These are phyloP conservation scores for Neopestalotiopsis clavispora DNA, from an alignment of 2,329 filamentous ascomycete genomes.

Conservation along the genomic window DNA sequence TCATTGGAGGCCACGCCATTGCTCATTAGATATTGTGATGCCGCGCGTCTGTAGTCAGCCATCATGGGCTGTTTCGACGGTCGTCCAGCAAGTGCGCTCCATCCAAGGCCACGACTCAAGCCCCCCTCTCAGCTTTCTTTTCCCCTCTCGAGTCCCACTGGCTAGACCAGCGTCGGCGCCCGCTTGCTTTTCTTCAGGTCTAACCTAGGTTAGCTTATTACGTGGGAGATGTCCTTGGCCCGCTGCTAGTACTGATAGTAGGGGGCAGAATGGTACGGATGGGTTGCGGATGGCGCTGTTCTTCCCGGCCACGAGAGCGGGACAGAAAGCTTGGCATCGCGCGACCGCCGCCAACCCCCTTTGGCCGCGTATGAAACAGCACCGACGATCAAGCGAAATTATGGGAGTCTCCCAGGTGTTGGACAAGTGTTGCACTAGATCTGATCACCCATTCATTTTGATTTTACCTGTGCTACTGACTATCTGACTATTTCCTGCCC, in stretches of 20 bases:
- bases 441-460: not conserved
- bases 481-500: not conserved
- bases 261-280: not conserved
- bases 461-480: not conserved
- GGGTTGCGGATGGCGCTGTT: not conserved
- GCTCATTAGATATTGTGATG: not conserved
- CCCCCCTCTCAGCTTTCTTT: not conserved
- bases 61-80: not conserved
- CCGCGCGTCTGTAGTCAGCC: conserved; percentile 4
- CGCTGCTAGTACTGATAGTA: not conserved
- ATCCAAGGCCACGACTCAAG: conserved; percentile 4
- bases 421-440: not conserved
- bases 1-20: conserved; percentile 4
- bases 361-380: conserved; percentile 10
- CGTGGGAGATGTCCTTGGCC: conserved; percentile 5
- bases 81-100: not conserved
- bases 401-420: conserved; percentile 3
- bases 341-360: conserved; percentile 1
- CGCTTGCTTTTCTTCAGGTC: not conserved
- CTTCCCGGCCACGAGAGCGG: conserved; percentile 7
- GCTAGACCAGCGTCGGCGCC: not conserved
- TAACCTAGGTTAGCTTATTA: conserved; percentile 10
- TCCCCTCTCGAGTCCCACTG: conserved; percentile 3
- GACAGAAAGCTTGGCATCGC: conserved; percentile 12
- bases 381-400: conserved; percentile 9